Base-by-base conservation (phyloP, 2,329 filamentous ascomycete genomes). In the Curvularia spicifera region DNA sequence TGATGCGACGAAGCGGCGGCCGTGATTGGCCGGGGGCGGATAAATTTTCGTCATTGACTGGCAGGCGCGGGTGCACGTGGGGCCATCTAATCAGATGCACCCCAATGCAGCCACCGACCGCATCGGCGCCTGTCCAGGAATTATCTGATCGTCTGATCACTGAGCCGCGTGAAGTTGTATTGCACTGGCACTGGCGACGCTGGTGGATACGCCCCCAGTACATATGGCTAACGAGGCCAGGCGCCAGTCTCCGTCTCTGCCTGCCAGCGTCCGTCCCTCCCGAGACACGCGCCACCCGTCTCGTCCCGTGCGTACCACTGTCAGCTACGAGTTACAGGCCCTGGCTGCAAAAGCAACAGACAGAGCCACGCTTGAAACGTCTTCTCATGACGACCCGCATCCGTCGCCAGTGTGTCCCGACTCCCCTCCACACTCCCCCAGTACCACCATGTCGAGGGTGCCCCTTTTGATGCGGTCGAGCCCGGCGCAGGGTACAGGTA, bases 381-480 rank as follows among this genome's bases (percentile, higher is more conserved):
- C 54, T 50, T 58, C 67, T 67, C 62, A 75, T 75, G 73, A 74
- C 70, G 67, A 68, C 55, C 62, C 55, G 51, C 47, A 64, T 56
- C 54, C 52, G 44, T 48, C 60, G 39, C 51, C 62, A 44, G 50
- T 43, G 51, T 58, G 49, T 59, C 48, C 63, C 56, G 61, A 64
- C 28, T 52, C 47, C 59, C 45, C 60, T 57, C 60, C 56, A 52
- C 58, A 61, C 51, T 56, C 57, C 51, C 57, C 60, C 54, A 56
- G 68, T 60, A 61, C 52, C 56, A 59, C 67, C 39, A 83, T 83
- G 80, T 82, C 81, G 59, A 79, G 78, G 71, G 78, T 82, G 61
- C 85, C 85, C 57, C 81, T 88, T 56, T 78, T 89, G 53, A 76
- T 86, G 72, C 83, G 84, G 59, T 85, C 85, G 49, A 85, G 85